Percentiles rank a stretch among this genome's conserved stretches.
These are phyloP conservation scores for Xylaria acuta DNA, from an alignment of 495 filamentous ascomycete genomes.

Conservation along the genomic window DNA sequence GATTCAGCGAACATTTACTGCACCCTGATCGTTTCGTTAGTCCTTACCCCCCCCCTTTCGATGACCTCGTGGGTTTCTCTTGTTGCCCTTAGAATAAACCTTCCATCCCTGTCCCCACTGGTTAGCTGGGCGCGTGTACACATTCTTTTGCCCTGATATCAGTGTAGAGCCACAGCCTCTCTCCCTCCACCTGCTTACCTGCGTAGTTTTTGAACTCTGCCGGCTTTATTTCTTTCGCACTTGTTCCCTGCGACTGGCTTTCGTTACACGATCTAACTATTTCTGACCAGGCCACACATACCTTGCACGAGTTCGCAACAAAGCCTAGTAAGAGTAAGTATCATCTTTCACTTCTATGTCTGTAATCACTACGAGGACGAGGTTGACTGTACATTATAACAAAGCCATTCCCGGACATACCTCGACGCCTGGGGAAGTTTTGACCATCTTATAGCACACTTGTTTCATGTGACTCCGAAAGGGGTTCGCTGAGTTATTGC, in stretches of 20 bases:
- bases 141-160: neutral
- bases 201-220: neutral
- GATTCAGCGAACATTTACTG: neutral
- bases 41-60: neutral
- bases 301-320: neutral
- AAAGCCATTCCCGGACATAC: neutral
- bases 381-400: neutral
- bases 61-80: neutral
- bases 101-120: neutral
- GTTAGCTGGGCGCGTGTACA: neutral
- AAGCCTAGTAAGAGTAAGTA: conserved; percentile 14
- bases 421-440: neutral
- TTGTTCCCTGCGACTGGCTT: neutral
- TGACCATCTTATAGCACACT: neutral
- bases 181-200: neutral
- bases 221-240: neutral
- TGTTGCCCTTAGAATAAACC: neutral
- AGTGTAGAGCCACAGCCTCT: neutral
- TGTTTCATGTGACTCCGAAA: neutral
- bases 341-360: neutral
- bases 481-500: neutral
- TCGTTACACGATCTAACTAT: neutral
- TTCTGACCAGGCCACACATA: neutral
- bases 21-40: neutral
- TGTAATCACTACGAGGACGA: neutral